A percentile compares a stretch with the other conserved stretches of the same genome.
Evolutionary conservation across 768 basidiomycete species (phyloP).

Genomic region (Pseudohyphozyma bogoriensis): DNA sequence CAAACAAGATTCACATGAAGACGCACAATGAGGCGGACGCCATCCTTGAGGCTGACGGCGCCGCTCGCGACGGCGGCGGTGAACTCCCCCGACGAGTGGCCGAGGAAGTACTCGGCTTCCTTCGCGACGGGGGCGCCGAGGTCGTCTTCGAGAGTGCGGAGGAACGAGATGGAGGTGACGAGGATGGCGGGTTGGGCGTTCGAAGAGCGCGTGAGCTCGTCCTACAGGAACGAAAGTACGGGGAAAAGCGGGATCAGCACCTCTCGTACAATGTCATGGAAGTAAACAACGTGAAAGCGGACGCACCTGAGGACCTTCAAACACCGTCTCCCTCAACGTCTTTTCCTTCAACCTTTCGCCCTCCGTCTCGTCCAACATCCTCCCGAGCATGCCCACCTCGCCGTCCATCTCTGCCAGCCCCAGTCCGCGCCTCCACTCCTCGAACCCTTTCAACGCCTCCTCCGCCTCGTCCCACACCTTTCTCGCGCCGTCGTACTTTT

Average conservation of each 20-base stretch:
- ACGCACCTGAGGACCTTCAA: constrained; percentile 31
- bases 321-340: constrained; percentile 25
- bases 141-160: constrained; percentile 30
- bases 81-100: constrained; percentile 34
- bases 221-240: constrained; percentile 7
- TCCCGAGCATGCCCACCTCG: constrained; percentile 28
- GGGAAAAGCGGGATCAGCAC: too few species aligned
- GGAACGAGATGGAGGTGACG: constrained; percentile 32
- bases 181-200: constrained; percentile 34
- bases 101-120: constrained; percentile 23
- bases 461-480: constrained; percentile 34
- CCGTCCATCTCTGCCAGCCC: constrained; percentile 26
- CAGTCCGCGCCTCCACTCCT: constrained; percentile 29
- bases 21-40: constrained; percentile 29
- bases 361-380: constrained; percentile 19
- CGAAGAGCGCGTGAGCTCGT: constrained; percentile 30
- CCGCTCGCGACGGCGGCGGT: constrained; percentile 32
- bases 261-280: too few species aligned
- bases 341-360: neutral
- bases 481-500: constrained; percentile 14
- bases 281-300: too few species aligned
- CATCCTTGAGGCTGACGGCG: constrained; percentile 30
- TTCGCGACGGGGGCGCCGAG: constrained; percentile 10
- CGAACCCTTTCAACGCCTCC: constrained; percentile 30
- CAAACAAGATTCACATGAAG: neutral